These are phyloP conservation scores for Populus hybrid DNA, from an alignment of 441 rosid genomes.

Conservation along the genomic window DNA sequence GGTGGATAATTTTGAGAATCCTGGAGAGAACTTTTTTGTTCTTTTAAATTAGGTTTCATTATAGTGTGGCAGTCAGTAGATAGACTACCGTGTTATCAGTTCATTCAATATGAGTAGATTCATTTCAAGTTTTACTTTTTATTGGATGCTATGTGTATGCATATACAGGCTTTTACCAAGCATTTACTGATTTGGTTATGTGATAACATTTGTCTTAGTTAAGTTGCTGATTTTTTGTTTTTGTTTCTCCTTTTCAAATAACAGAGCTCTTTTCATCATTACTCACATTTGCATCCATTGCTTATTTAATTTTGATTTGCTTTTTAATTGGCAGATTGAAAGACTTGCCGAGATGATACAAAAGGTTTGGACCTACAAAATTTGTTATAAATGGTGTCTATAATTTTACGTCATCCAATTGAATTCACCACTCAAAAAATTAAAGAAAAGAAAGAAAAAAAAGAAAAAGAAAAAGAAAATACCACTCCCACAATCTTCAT, in stretches of 20 bases:
- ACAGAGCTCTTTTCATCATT: not conserved
- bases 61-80: not conserved
- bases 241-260: not conserved
- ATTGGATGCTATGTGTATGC: not conserved
- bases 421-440: not conserved
- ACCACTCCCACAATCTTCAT: too few species aligned
- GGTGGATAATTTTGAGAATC: not conserved
- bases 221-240: not conserved
- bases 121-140: not conserved
- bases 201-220: too few species aligned
- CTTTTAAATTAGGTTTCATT: not conserved
- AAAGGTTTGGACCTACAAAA: slow-evolving; percentile 49
- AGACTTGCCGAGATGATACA: slow-evolving; percentile 70
- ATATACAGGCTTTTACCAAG: too few species aligned
- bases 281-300: slow-evolving; percentile 12
- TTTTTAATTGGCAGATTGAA: slow-evolving; percentile 61
- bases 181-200: too few species aligned
- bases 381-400: slow-evolving; percentile 11
- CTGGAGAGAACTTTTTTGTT: not conserved
- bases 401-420: not conserved
- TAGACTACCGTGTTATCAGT: not conserved
- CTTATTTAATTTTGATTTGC: slow-evolving; percentile 23
- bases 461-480: not conserved
- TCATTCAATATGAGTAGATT: not conserved
- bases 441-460: too few species aligned